Evolutionary conservation across 2,329 filamentous ascomycete genomes (phyloP).

Genomic region (Coniella vitis): DNA sequence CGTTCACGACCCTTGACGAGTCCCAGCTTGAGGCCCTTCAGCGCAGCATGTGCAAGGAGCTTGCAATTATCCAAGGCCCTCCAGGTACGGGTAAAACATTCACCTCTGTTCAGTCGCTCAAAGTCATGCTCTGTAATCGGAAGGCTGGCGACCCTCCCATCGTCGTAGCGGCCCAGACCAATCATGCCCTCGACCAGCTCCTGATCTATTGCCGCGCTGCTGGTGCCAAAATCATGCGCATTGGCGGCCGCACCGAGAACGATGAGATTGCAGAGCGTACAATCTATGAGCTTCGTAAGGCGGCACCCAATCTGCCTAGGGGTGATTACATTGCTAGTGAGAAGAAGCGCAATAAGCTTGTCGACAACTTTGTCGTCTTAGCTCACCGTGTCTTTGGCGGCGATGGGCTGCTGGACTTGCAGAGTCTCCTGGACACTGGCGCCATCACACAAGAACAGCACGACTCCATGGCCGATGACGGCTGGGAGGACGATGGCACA

Average conservation of each 20-base stretch:
- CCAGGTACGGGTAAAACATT: conserved; percentile 73
- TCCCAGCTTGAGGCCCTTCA: conserved; percentile 65
- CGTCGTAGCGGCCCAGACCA: conserved; percentile 78
- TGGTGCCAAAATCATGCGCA: conserved; percentile 49
- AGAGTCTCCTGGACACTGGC: conserved; percentile 44
- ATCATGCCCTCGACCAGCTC: conserved; percentile 83
- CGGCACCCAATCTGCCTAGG: conserved; percentile 18
- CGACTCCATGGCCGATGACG: conserved; percentile 50
- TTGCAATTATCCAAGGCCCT: conserved; percentile 78
- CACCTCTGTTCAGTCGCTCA: conserved; percentile 67
- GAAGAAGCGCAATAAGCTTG: conserved; percentile 22
- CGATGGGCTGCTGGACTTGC: conserved; percentile 41
- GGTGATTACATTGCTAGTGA: conserved; percentile 22
- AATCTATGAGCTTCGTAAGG: conserved; percentile 52
- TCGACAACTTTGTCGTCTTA: conserved; percentile 33
- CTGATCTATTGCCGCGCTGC: conserved; percentile 51
- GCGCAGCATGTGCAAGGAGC: conserved; percentile 61
- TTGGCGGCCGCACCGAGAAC: conserved; percentile 64
- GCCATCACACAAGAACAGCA: conserved; percentile 59
- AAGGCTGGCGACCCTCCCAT: conserved; percentile 55
- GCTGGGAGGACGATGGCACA: conserved; percentile 24
- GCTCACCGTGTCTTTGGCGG: conserved; percentile 31
- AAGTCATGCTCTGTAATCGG: conserved; percentile 56
- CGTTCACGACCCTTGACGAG: conserved; percentile 48
- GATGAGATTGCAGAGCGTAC: conserved; percentile 58